Evolutionary conservation across 192 early-diverging fungal species (phyloP), one percentile per base, ranked within the genome.

Genomic region (Coemansia sp.): DNA sequence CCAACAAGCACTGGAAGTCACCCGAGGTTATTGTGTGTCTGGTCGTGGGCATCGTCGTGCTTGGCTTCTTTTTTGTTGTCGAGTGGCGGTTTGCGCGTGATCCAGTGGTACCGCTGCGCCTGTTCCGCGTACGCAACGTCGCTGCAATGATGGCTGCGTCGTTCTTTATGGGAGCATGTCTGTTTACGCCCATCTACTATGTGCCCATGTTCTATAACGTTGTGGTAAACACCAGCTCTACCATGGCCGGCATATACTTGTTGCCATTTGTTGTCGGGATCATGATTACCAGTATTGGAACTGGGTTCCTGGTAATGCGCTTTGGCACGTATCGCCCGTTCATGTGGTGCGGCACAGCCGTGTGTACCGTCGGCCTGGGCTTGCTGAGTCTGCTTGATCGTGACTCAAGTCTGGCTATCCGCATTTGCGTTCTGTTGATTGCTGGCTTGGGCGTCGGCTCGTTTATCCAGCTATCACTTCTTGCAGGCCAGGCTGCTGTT

Each of bases 371-470:
- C 27, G 93, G 92, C 4, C 60, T 82, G 37, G 87, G 79, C 2
- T 81, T 98, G 48, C 73, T 90, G 14, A 65, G 80, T 3, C 86
- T 87, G 15, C 67, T 91, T 29, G 38, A 73, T 21, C 69, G 65
- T 17, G 70, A 81, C 17, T 82, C 87, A 11, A 64, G 58, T 7
- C 43, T 73, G 54, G 89, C 82, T 6, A 49, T 72, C 58, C 81
- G 85, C 25, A 86, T 90, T 59, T 82, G 87, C 39, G 92, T 73
- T 65, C 69, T 92, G 62, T 62, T 93, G 15, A 73, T 94, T 43
- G 62, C 86, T n/a, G 94, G 93, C 12, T 22, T 87, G 10, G 94
- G 96, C 10, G 61, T 89, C 6, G 94, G 96, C 17, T 66, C 83
- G 21, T 85, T 87, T 54, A 84, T 94, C 67, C 93, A 94, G 79